Percentiles rank a stretch among this genome's conserved stretches.
These are phyloP conservation scores for Cynara cardunculus DNA, from an alignment of 129 eudicot genomes.

Conservation along the genomic window DNA sequence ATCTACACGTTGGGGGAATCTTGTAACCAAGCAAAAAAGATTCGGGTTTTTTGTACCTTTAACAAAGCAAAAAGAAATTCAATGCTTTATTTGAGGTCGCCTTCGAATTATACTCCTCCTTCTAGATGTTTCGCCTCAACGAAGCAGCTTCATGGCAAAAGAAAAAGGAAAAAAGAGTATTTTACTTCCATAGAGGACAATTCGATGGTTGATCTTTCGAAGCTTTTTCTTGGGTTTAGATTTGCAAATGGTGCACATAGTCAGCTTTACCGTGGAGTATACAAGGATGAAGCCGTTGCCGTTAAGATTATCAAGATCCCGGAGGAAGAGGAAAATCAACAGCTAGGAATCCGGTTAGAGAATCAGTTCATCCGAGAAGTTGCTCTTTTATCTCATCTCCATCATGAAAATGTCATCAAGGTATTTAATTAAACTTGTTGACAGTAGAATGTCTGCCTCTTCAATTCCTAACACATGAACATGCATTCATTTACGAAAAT, in stretches of 20 bases:
- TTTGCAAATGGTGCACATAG: slow-evolving; percentile 87
- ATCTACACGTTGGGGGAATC: slow-evolving; percentile 25
- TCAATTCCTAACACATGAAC: background rate
- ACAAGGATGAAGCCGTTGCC: slow-evolving; percentile 68
- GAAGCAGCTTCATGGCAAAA: slow-evolving; percentile 34
- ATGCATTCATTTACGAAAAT: background rate
- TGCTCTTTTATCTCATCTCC: slow-evolving; percentile 55
- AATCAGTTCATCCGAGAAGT: slow-evolving; percentile 74
- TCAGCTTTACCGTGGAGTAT: slow-evolving; percentile 66
- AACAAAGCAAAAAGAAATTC: slow-evolving; percentile 39
- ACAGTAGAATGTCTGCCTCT: too few relatives aligned
- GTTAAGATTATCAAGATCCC: slow-evolving; percentile 57
- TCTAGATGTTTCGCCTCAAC: slow-evolving; percentile 34
- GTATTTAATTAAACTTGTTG: slow-evolving; percentile 7
- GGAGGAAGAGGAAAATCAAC: slow-evolving; percentile 60
- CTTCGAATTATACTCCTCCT: slow-evolving; percentile 24
- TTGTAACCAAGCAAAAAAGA: slow-evolving; percentile 8
- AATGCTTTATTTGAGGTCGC: slow-evolving; percentile 25
- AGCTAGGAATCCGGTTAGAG: slow-evolving; percentile 49
- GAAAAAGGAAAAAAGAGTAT: slow-evolving; percentile 33
- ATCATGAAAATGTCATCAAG: slow-evolving; percentile 67
- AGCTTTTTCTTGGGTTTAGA: slow-evolving; percentile 57
- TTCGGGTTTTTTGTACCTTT: slow-evolving; percentile 37
- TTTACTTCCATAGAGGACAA: slow-evolving; percentile 37
- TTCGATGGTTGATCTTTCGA: slow-evolving; percentile 57